A percentile compares a stretch with the other conserved stretches of the same genome.
Evolutionary conservation across 805 yeast species (phyloP).

Genomic region (Saturnispora ahearnii): DNA sequence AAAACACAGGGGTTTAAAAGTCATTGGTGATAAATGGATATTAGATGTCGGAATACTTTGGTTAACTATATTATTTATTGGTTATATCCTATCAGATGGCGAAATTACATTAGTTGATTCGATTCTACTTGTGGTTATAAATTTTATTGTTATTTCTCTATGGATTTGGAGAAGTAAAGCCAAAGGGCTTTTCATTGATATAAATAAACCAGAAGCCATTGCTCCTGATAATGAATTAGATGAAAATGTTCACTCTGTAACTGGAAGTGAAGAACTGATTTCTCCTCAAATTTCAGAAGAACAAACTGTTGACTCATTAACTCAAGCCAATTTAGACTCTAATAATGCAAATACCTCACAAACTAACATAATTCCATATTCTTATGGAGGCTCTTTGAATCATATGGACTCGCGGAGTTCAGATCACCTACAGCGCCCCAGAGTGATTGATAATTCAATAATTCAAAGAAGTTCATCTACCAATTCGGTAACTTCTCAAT

Average conservation of each 20-base stretch:
- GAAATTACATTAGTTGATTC: constrained; percentile 49
- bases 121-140: constrained; percentile 31
- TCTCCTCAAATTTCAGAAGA: not conserved
- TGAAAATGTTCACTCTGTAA: not conserved
- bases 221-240: not conserved
- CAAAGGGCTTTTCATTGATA: constrained; percentile 3
- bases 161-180: constrained; percentile 6
- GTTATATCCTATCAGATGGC: constrained; percentile 44
- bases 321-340: not conserved
- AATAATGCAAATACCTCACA: not conserved
- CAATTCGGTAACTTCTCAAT: constrained; percentile 5
- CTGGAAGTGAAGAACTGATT: not conserved
- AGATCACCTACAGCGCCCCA: not conserved
- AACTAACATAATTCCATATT: not conserved
- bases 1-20: not conserved
- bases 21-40: not conserved
- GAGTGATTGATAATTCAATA: not conserved
- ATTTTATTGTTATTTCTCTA: constrained; percentile 21
- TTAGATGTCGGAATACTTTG: not conserved
- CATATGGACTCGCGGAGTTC: not conserved
- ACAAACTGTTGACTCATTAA: not conserved
- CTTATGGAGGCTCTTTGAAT: not conserved
- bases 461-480: not conserved
- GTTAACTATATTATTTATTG: not conserved
- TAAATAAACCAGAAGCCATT: not conserved